A percentile compares a stretch with the other conserved stretches of the same genome.
Evolutionary conservation across 768 basidiomycete species (phyloP).

Genomic region (Boletus sp.): DNA sequence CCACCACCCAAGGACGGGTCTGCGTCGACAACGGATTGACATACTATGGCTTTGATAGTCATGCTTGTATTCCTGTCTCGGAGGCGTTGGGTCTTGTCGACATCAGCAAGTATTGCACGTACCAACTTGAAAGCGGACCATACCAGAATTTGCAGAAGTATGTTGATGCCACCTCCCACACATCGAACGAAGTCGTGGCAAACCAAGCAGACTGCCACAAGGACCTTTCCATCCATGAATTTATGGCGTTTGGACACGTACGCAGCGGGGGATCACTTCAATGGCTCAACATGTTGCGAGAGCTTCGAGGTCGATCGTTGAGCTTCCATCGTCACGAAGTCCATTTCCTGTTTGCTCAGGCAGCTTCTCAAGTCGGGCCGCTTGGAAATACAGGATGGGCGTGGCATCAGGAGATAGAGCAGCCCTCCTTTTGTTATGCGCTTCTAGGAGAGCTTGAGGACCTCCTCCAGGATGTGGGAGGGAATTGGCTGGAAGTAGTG

Average conservation of each 20-base stretch:
- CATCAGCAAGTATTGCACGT: not conserved
- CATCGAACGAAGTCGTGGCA: no score
- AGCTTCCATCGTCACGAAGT: slow-evolving; percentile 40
- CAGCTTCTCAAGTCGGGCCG: slow-evolving; percentile 29
- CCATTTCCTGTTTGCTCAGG: slow-evolving; percentile 41
- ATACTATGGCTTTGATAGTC: slow-evolving; percentile 12
- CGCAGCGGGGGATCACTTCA: slow-evolving; percentile 25
- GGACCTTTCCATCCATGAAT: slow-evolving; percentile 41
- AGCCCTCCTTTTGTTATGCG: slow-evolving; percentile 30
- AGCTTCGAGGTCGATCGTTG: slow-evolving; percentile 38
- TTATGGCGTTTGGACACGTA: slow-evolving; percentile 40
- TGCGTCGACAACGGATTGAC: no score
- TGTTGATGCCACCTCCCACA: no score
- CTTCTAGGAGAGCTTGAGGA: slow-evolving; percentile 34
- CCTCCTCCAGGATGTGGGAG: slow-evolving; percentile 5
- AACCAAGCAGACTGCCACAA: no score
- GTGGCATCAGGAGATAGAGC: slow-evolving; percentile 40
- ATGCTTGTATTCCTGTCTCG: slow-evolving; percentile 11
- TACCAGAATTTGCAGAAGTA: slow-evolving; percentile 38
- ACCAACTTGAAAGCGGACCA: slow-evolving; percentile 28
- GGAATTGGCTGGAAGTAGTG: not conserved
- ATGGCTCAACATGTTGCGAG: slow-evolving; percentile 48
- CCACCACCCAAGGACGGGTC: not conserved
- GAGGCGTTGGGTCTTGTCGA: slow-evolving; percentile 9
- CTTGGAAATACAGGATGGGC: no score